Evolutionary conservation across 257 asterid species (phyloP).

Genomic region (Solanum pimpinellifolium): DNA sequence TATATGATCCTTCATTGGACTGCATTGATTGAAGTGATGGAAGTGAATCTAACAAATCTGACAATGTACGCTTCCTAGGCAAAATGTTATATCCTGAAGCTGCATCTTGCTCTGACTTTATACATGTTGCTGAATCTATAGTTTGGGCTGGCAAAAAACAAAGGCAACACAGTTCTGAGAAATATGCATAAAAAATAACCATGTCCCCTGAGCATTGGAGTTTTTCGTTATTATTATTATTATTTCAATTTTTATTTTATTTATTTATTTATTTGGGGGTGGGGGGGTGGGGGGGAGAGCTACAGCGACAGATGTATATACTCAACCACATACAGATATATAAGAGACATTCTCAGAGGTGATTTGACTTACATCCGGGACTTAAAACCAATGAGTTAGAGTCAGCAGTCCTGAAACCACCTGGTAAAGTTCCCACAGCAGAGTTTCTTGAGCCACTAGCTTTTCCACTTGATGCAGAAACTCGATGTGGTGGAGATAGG

Average conservation of each 20-base stretch:
- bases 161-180: not conserved
- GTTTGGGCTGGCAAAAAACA: conserved; percentile 31
- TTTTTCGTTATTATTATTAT: not conserved
- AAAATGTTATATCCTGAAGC: conserved; percentile 27
- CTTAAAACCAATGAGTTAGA: conserved; percentile 45
- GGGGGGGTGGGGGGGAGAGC: not conserved
- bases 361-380: conserved; percentile 52
- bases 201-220: not conserved
- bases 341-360: not conserved
- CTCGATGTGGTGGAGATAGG: conserved; percentile 30
- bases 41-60: conserved; percentile 59
- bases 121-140: conserved; percentile 34
- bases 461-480: conserved; percentile 27
- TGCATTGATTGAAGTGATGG: conserved; percentile 57
- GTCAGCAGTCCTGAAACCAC: conserved; percentile 31
- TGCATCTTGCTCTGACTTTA: conserved; percentile 31
- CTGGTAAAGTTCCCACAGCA: conserved; percentile 31
- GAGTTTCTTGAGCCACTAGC: conserved; percentile 29
- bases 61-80: conserved; percentile 59
- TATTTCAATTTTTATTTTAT: not conserved
- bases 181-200: not conserved
- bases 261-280: not conserved
- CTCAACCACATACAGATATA: not conserved
- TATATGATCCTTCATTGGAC: conserved; percentile 28
- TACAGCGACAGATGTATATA: not conserved